Conservation (phyloP, 2,329 filamentous ascomycete genomes). For the Periconia macrospinosa region DNA sequence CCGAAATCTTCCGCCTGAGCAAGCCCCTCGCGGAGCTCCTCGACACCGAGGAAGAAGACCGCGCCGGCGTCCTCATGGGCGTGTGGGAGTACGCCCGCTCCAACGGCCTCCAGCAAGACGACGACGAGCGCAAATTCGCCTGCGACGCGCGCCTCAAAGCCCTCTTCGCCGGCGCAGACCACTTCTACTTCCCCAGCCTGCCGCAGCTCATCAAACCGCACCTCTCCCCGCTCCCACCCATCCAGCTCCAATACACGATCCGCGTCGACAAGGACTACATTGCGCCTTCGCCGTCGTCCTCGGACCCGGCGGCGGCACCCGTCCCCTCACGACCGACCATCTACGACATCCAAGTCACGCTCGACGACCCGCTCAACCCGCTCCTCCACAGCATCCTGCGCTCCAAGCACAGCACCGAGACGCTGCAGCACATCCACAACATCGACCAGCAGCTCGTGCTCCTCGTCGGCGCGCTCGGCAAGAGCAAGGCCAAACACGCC, state of each 20-base stretch:
- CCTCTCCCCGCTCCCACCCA: constrained; percentile 75
- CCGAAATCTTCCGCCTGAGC: constrained; percentile 81
- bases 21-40: constrained; percentile 79
- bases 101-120: constrained; percentile 86
- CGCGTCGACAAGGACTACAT: constrained; percentile 71
- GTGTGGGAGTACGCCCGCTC: constrained; percentile 94
- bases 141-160: constrained; percentile 82
- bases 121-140: constrained; percentile 89
- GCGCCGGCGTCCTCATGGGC: constrained; percentile 84
- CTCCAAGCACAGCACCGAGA: constrained; percentile 54
- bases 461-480: constrained; percentile 77
- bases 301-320: constrained; percentile 42
- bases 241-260: constrained; percentile 88
- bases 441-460: constrained; percentile 86
- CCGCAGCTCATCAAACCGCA: constrained; percentile 79
- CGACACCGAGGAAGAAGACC: constrained; percentile 83
- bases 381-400: constrained; percentile 56
- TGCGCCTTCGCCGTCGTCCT: constrained; percentile 52
- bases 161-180: constrained; percentile 71
- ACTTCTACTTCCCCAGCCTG: constrained; percentile 83
- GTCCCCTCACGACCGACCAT: constrained; percentile 72
- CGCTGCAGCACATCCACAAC: constrained; percentile 72
- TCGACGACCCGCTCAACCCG: constrained; percentile 82
- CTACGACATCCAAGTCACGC: constrained; percentile 83
- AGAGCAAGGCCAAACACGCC: constrained; percentile 85